Evolutionary conservation across 202 grass and related monocot species (phyloP), one percentile per base, ranked within the genome.

Genomic region (Carex arenaria): DNA sequence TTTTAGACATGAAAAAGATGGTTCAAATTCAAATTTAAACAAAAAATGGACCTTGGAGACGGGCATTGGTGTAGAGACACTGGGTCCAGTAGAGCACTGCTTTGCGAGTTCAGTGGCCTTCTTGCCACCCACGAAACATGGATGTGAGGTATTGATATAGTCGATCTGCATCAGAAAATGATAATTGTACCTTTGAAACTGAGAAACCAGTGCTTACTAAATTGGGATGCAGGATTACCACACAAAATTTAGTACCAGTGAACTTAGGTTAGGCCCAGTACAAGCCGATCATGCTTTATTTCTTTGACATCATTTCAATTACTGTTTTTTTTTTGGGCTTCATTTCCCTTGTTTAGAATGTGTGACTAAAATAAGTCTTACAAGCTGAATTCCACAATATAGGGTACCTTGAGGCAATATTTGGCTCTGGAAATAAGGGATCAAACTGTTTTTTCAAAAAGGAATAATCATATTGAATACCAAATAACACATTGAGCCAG

Each of bases 61-160:
- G 4, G 80, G 74, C 47, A 85, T 3, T 63, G 86, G 75, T 78
- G 80, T 64, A 86, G 80, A 66, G 83, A 64, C 45, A 82, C 82
- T 89, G 42, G 85, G 80, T 72, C 89, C 55, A 90, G 86, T 86
- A 80, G 85, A 73, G 80, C 86, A 74, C 40, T 92, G 86, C 55
- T 90, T 94, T 23, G 93, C 95, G 82, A 90, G 51, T 68, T 98
- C 95, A 73, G 93, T 63, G 86, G 94, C 93, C 86, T 89, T 95
- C 53, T 20, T 88, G 72, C 95, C 95, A 56, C 95, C 91, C 81
- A 98, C 73, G 89, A 98, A 98, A 83, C 77, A 93, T 83, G 93
- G 79, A 80, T 98, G 95, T 17, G 95, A 98, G 78, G 93, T 95
- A 88, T 98, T 98, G 81, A 98, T 92, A 72, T 95, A 98, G 87